phyloP scores from a whole-genome alignment of 352 stramenopile genomes.

The Labyrinthula sp. region DNA sequence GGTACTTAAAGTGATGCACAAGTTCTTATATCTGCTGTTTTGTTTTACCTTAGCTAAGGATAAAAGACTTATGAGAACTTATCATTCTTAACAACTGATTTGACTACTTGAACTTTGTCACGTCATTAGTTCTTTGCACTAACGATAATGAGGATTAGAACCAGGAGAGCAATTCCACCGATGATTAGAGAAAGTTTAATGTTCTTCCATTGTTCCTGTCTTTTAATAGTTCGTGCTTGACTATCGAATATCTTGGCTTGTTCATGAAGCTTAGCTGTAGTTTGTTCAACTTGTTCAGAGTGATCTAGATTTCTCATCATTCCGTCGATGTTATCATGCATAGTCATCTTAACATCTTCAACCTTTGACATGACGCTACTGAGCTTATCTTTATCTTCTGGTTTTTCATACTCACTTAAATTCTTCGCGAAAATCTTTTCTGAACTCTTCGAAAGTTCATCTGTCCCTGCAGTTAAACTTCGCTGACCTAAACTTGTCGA shows the following conservation, averaged over 20 bases:
- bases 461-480: conserved; percentile 15
- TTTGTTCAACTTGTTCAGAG: conserved; percentile 30
- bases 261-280: conserved; percentile 29
- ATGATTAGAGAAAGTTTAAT: conserved; percentile 33
- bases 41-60: too few species aligned
- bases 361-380: conserved; percentile 29
- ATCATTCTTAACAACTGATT: too few species aligned
- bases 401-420: conserved; percentile 32
- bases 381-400: conserved; percentile 25
- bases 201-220: conserved; percentile 33
- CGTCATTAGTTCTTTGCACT: too few species aligned
- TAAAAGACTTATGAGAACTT: too few species aligned
- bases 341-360: conserved; percentile 33
- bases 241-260: conserved; percentile 31
- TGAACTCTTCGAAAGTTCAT: conserved; percentile 26
- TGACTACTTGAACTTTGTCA: too few species aligned
- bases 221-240: conserved; percentile 29
- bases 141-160: conserved; percentile 30
- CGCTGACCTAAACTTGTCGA: conserved; percentile 26
- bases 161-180: conserved; percentile 25
- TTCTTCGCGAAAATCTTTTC: conserved; percentile 30
- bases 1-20: too few species aligned
- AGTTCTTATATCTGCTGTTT: too few species aligned
- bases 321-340: conserved; percentile 33
- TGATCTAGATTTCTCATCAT: conserved; percentile 28